A percentile compares a stretch with the other conserved stretches of the same genome.
phyloP scores from a whole-genome alignment of 495 filamentous ascomycete species.

The Penicillium herquei region DNA sequence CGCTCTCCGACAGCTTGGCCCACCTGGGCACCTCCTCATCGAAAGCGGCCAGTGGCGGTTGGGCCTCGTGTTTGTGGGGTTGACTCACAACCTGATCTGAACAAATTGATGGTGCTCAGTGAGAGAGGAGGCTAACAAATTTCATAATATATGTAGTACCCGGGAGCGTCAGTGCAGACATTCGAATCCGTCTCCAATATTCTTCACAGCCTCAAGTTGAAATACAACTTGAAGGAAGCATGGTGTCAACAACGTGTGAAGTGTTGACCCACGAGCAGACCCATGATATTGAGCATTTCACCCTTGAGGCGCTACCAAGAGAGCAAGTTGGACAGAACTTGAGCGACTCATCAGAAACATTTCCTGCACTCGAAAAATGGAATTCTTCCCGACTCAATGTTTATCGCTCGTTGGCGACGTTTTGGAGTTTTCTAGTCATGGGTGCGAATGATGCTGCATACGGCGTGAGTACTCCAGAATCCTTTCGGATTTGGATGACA shows the following conservation, averaged over 20 bases:
- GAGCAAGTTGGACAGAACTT: neutral
- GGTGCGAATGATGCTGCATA: conserved; percentile 81
- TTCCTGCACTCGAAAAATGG: conserved; percentile 51
- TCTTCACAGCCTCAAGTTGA: too few relatives aligned
- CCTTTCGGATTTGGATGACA: neutral
- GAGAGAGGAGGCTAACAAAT: too few relatives aligned
- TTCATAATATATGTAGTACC: too few relatives aligned
- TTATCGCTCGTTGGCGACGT: conserved; percentile 61
- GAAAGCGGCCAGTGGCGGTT: too few relatives aligned
- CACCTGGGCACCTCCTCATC: too few relatives aligned
- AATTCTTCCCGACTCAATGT: conserved; percentile 67
- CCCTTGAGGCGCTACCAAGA: conserved; percentile 16
- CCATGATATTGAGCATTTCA: conserved; percentile 13
- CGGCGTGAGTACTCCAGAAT: conserved; percentile 53
- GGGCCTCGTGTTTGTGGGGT: too few relatives aligned
- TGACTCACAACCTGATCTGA: too few relatives aligned
- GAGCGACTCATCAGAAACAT: conserved; percentile 3
- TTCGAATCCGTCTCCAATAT: too few relatives aligned
- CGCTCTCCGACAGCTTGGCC: too few relatives aligned
- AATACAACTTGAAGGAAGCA: neutral
- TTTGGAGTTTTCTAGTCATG: conserved; percentile 74
- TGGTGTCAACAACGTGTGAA: conserved; percentile 16
- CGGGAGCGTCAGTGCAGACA: too few relatives aligned
- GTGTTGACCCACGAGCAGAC: conserved; percentile 7
- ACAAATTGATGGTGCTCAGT: too few relatives aligned